Percentiles rank a stretch among this genome's conserved stretches.
Evolutionary conservation across 768 basidiomycete genomes (phyloP).

Genomic region (Tricholoma hemisulphureum): DNA sequence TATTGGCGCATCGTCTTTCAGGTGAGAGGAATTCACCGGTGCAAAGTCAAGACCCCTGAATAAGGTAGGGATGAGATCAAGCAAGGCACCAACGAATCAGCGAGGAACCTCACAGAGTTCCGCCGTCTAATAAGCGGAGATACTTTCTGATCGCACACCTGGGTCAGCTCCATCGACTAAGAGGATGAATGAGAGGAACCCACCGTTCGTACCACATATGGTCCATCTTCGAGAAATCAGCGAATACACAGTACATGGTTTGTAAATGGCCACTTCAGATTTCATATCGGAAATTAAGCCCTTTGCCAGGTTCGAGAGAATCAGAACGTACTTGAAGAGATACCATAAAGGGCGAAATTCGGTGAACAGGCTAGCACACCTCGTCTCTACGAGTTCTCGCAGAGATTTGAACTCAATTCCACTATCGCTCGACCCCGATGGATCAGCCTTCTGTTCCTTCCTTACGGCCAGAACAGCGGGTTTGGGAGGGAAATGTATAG

Average conservation of each 20-base stretch:
- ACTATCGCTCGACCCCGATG: no score
- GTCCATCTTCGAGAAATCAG: constrained; percentile 59
- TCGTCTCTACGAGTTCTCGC: constrained; percentile 37
- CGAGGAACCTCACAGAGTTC: constrained; percentile 54
- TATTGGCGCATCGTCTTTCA: constrained; percentile 44
- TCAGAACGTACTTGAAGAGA: constrained; percentile 42
- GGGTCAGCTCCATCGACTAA: neutral
- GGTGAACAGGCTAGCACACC: constrained; percentile 41
- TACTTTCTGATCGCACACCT: constrained; percentile 31
- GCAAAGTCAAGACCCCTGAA: constrained; percentile 64
- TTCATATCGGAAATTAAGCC: neutral
- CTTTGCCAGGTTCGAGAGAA: neutral
- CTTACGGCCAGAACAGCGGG: constrained; percentile 36
- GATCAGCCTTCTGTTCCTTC: constrained; percentile 15
- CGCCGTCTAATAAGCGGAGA: constrained; percentile 55
- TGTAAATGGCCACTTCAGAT: constrained; percentile 57
- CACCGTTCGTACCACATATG: constrained; percentile 56
- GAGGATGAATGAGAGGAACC: constrained; percentile 5
- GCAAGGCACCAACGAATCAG: neutral
- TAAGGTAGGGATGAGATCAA: constrained; percentile 2
- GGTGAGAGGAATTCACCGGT: constrained; percentile 36
- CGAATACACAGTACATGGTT: constrained; percentile 57
- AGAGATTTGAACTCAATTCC: constrained; percentile 35
- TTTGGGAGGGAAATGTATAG: neutral
- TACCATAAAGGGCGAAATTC: constrained; percentile 49